A percentile compares a stretch with the other conserved stretches of the same genome.
Evolutionary conservation across 1,284 basidiomycete genomes (phyloP).

Genomic region (Rhodotorula glutinis): DNA sequence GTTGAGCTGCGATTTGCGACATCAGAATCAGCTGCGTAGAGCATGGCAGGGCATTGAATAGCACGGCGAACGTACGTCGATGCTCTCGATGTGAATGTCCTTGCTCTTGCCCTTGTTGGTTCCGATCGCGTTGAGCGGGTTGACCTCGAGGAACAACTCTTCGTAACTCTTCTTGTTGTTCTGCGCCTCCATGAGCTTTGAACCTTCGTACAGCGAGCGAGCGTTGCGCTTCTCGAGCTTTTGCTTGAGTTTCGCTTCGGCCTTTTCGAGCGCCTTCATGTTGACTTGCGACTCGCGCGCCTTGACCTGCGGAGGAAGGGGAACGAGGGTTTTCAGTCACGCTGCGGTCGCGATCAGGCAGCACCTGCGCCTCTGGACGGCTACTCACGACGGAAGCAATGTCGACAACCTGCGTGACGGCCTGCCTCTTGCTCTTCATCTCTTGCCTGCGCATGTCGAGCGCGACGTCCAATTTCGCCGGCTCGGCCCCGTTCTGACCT

Average conservation of each 20-base stretch:
- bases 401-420: conserved; percentile 46
- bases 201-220: conserved; percentile 77
- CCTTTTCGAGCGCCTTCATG: conserved; percentile 96
- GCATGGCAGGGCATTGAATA: conserved; percentile 54
- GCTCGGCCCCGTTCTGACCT: conserved; percentile 41
- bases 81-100: conserved; percentile 91
- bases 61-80: conserved; percentile 60
- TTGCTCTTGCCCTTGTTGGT: conserved; percentile 89
- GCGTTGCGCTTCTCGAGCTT: conserved; percentile 92
- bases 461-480: conserved; percentile 83
- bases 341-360: background rate
- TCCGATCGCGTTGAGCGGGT: conserved; percentile 79
- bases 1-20: conserved; percentile 64
- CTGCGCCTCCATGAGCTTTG: conserved; percentile 88
- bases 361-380: no score
- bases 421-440: conserved; percentile 45
- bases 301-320: conserved; percentile 37
- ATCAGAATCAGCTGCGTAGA: conserved; percentile 55
- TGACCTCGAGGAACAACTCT: conserved; percentile 99
- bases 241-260: conserved; percentile 95
- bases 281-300: conserved; percentile 87
- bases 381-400: conserved; percentile 39
- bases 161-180: conserved; percentile 94
- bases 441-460: conserved; percentile 85
- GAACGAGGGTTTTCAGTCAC: background rate